Conservation (phyloP, 768 basidiomycete species). For the Trametopsis cervina region DNA sequence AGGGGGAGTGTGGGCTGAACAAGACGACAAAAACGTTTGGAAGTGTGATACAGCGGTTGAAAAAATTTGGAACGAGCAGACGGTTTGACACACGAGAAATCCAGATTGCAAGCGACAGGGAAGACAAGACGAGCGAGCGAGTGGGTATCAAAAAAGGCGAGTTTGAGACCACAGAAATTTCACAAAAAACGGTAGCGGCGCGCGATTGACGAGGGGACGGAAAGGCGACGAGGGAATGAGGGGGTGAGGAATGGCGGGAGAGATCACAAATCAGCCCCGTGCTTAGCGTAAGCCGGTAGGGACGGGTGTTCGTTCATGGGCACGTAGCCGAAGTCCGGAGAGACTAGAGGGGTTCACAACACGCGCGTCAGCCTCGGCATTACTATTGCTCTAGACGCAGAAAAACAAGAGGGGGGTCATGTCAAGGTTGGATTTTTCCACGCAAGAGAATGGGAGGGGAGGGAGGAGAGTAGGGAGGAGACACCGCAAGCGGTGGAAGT, state of each 20-base stretch:
- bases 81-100: no score
- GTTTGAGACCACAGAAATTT: no score
- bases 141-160: no score
- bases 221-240: neutral
- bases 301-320: constrained; percentile 63
- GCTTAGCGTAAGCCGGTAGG: constrained; percentile 32
- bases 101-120: no score
- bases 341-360: constrained; percentile 44
- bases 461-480: constrained; percentile 2
- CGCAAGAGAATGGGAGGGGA: neutral
- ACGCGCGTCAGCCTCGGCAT: constrained; percentile 3
- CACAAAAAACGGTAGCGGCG: no score
- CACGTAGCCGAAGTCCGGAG: constrained; percentile 82
- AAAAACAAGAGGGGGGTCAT: constrained; percentile 1
- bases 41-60: no score
- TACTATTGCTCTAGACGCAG: constrained; percentile 4
- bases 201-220: neutral
- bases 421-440: constrained; percentile 1
- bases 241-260: neutral
- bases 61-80: no score
- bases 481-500: neutral
- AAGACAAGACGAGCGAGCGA: no score
- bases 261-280: constrained; percentile 4
- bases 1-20: no score
- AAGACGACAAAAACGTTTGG: no score